Percentiles rank a stretch among this genome's conserved stretches.
phyloP scores from a whole-genome alignment of 2,329 filamentous ascomycete genomes.

The Monosporascus sp. region DNA sequence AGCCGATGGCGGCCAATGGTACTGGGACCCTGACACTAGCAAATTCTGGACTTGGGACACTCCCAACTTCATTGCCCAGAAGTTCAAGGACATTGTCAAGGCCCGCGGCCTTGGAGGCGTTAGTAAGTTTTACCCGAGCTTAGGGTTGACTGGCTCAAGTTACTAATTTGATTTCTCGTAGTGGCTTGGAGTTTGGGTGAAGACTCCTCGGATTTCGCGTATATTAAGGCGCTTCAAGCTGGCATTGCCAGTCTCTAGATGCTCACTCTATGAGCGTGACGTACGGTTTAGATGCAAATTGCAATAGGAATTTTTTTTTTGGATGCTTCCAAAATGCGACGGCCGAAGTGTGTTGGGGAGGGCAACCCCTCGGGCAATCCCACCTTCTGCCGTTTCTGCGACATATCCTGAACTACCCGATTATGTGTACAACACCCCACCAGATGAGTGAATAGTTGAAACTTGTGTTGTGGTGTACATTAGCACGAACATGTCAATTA shows the following conservation, averaged over 20 bases:
- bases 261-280: not conserved
- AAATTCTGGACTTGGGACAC: constrained; percentile 75
- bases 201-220: constrained; percentile 10
- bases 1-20: constrained; percentile 59
- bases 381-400: not conserved
- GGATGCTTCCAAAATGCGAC: no score
- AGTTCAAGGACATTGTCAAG: constrained; percentile 56
- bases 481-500: constrained; percentile 22
- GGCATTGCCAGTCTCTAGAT: constrained; percentile 11
- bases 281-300: not conserved
- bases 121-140: constrained; percentile 26
- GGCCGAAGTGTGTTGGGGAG: no score
- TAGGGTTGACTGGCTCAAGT: not conserved
- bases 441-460: not conserved
- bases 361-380: not conserved
- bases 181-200: constrained; percentile 19
- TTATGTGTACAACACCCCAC: no score
- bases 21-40: constrained; percentile 53
- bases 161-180: not conserved
- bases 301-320: no score
- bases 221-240: constrained; percentile 14
- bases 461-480: not conserved
- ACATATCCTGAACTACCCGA: not conserved
- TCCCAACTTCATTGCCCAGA: constrained; percentile 51
- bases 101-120: constrained; percentile 58